Conservation (phyloP, 306 rosid genomes). For the Urtica urens region DNA sequence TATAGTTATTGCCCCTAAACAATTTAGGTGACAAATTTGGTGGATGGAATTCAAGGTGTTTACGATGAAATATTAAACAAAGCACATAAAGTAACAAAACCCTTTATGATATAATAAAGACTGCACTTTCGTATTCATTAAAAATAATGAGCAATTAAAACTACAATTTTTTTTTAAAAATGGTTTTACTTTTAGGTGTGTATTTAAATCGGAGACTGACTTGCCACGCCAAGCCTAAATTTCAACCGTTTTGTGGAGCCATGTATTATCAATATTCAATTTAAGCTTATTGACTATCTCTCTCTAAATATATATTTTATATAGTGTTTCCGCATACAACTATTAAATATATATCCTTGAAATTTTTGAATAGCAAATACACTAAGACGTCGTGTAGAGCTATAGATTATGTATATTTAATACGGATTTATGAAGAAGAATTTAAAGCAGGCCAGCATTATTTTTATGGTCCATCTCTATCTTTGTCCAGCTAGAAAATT, state of each 20-base stretch:
- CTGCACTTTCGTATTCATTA: no score
- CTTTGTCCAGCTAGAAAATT: background rate
- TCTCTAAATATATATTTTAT: background rate
- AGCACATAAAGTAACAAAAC: no score
- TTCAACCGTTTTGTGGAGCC: background rate
- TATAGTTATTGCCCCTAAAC: no score
- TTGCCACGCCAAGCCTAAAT: no score
- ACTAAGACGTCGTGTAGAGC: background rate
- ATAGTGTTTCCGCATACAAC: background rate
- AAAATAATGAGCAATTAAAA: no score
- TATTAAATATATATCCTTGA: background rate
- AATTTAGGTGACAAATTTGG: no score
- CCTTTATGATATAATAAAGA: no score
- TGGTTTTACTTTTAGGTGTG: no score
- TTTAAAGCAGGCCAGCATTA: background rate
- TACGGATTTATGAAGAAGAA: background rate
- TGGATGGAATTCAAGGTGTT: no score
- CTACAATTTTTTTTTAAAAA: no score
- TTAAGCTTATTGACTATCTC: background rate
- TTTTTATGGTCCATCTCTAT: constrained; percentile 6
- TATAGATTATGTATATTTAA: background rate
- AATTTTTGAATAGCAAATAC: background rate
- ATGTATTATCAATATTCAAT: background rate
- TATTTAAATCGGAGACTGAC: no score
- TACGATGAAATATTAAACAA: no score